Evolutionary conservation across 129 eudicot genomes (phyloP).

Genomic region (Centaurea solstitialis): DNA sequence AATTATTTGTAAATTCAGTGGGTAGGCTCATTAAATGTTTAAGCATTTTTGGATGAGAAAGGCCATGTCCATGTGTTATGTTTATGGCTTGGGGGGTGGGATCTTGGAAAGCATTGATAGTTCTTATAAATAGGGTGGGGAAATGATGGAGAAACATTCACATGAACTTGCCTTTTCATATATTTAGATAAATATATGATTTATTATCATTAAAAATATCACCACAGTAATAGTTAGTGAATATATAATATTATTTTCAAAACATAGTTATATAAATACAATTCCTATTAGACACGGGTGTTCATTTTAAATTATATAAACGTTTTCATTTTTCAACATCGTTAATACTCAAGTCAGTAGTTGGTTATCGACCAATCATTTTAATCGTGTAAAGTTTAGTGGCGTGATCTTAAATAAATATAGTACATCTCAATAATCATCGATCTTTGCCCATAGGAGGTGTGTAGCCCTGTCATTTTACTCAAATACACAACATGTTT

Average conservation of each 20-base stretch:
- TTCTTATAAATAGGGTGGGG: constrained; percentile 13
- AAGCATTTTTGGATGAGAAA: constrained; percentile 9
- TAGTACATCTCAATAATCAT: not conserved
- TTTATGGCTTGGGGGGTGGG: constrained; percentile 3
- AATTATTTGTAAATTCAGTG: not conserved
- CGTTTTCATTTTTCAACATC: too few relatives aligned
- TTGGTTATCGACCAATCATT: not conserved
- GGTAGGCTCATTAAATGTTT: not conserved
- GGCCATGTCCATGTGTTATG: constrained; percentile 25
- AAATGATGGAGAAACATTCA: constrained; percentile 11
- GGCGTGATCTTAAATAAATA: not conserved
- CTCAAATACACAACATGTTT: not conserved
- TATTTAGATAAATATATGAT: not conserved
- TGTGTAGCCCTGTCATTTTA: not conserved
- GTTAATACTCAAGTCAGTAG: not conserved
- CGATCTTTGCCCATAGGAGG: not conserved
- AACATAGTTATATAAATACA: not conserved
- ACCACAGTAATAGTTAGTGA: not conserved
- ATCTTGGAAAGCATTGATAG: constrained; percentile 3
- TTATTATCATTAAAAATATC: not conserved
- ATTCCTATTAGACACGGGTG: not conserved
- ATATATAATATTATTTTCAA: not conserved
- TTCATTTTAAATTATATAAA: not conserved
- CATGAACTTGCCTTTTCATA: constrained; percentile 12
- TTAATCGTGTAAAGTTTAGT: not conserved